Base-by-base conservation (phyloP, 495 filamentous ascomycete species). In the Trichoderma reesei region DNA sequence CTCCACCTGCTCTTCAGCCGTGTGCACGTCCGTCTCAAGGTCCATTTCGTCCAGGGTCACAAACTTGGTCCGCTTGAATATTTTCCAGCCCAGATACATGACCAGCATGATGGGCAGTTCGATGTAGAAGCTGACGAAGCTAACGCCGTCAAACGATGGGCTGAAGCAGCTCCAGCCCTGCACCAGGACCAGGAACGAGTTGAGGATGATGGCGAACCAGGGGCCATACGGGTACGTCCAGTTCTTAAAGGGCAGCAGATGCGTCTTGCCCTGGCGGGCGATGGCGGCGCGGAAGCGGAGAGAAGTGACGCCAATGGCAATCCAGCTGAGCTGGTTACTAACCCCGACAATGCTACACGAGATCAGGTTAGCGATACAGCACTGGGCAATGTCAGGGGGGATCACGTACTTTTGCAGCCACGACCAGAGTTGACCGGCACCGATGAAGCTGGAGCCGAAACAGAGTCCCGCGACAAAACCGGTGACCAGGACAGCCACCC, bases 1-100 rank as follows among this genome's bases (percentile, higher is more conserved):
- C 31, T 34, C 51, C 9, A 34, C 51, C 11, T 56, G 51, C 51
- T 56, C 51, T 34, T 56, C 51, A 3, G 51, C 51, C 11, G 51
- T 67, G 11, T 74, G 72, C 38, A 70, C 65, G 14, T 73, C 74
- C 11, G 67, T 71, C 59, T 60, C 68, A 8, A 79, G 74, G 42
- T 79, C 75, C 34, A 79, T 72, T 20, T 77, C 75, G 33, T 68
- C 56, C 0, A 76, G 69, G 0, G 2, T 9, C 36, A 61, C 59
- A 41, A 90, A 89, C 61, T 90, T 83, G 64, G 88, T 80, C 20
- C 89, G 85, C 3, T 87, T 88, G 65, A 70, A 76, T 41, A 77
- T 14, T 67, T 81, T 81, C 75, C 77, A 79, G 61, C 67, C 66
- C 2, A 81, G 14, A 66, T 78, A 82, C 33, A 81, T 69, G 1